Evolutionary conservation across 495 filamentous ascomycete species (phyloP), one percentile per base, ranked within the genome.

Genomic region (Penicillium macrosclerotiorum): DNA sequence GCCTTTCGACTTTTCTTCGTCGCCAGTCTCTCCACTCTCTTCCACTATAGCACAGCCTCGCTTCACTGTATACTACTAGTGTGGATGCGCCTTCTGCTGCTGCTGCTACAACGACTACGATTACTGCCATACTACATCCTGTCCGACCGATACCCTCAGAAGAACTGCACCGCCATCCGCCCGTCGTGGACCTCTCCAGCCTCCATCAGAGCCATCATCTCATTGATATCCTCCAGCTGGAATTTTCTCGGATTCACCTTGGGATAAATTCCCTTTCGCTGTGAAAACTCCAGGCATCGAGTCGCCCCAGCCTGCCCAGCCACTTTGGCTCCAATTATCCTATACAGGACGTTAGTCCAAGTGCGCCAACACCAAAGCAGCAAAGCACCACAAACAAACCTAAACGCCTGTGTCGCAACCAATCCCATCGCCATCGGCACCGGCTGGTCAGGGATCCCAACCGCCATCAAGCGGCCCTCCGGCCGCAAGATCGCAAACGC

Each of bases 131-230:
- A n/a, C n/a, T n/a, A n/a, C n/a, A n/a, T n/a, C n/a, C n/a, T 3
- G 14, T 25, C 6, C 32, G 14, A 12, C 8, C 32, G 8, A 34
- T n/a, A n/a, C n/a, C 7, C 14, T 33, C 24, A 50, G 23, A 39
- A 45, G 27, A 51, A 51, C 8, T 37, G 48, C 16, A 51, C 24
- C 8, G 36, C 41, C 41, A 51, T 51, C 25, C 41, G 31, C 14
- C 47, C 47, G 13, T 45, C 41, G 0, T 51, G 20, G 20, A 51
- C 47, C 13, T 45, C 45, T 6, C 48, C 48, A 34, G 37, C 47
- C 19, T 39, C n/a, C 55, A 58, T 51, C 13, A 58, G 35, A 3
- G 25, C 50, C 5, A 58, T 44, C 55, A 58, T 58, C 42, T 58
- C 55, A 38, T 58, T 58, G 25, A 58, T 50, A 43, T 54, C 55